Conservation (phyloP, 495 filamentous ascomycete species). For the Cladorrhinum samala region DNA sequence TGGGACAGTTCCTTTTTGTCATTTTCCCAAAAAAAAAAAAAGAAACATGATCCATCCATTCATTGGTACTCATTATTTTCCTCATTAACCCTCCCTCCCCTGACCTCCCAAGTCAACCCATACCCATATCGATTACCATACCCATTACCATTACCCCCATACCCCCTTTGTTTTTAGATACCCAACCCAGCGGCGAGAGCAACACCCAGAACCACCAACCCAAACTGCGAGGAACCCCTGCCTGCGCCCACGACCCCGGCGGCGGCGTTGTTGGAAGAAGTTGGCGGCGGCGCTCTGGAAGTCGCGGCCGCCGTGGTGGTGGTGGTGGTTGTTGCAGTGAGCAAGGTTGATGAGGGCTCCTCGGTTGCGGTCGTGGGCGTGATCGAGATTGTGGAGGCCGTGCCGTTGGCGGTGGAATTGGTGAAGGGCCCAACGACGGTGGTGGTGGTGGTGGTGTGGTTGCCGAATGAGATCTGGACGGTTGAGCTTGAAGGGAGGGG, state of each 20-base stretch:
- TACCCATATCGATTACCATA: too few species aligned
- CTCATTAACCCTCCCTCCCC: too few species aligned
- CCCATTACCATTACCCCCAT: too few species aligned
- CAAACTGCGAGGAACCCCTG: slow-evolving; percentile 1
- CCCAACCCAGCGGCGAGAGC: slow-evolving; percentile 5
- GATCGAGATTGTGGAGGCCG: neutral
- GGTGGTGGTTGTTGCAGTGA: neutral
- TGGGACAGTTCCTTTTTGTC: too few species aligned
- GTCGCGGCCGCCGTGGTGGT: neutral
- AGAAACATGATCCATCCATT: too few species aligned
- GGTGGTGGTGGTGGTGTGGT: neutral
- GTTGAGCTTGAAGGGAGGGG: too few species aligned
- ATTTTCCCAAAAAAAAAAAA: too few species aligned
- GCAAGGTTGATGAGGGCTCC: neutral
- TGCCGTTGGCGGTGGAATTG: neutral
- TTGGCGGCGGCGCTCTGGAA: neutral
- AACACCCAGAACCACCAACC: slow-evolving; percentile 3
- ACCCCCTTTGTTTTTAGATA: neutral
- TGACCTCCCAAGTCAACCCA: too few species aligned
- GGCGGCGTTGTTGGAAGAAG: slow-evolving; percentile 10
- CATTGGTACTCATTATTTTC: too few species aligned
- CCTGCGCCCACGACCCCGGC: neutral
- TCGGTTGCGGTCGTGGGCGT: neutral
- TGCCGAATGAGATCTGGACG: neutral
- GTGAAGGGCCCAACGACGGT: neutral